Percentiles rank a stretch among this genome's conserved stretches.
phyloP scores from a whole-genome alignment of 176 grass and related monocot genomes.

The Bromus sterilis region DNA sequence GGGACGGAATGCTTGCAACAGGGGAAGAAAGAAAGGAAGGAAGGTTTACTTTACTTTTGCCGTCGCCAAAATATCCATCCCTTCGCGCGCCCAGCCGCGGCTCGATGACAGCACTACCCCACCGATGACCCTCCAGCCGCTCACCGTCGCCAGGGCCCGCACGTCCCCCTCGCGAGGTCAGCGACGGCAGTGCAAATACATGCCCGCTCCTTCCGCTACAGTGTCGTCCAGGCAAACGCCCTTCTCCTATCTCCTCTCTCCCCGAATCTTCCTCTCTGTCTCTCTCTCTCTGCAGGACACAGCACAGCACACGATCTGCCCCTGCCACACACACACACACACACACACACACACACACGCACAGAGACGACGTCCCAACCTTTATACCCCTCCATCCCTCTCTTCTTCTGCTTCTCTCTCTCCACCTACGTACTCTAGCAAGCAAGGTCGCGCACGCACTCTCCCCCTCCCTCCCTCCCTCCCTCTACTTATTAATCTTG shows the following conservation, averaged over 20 bases:
- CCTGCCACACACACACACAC: neutral
- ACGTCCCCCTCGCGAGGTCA: neutral
- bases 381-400: neutral
- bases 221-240: neutral
- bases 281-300: neutral
- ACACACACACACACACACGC: neutral
- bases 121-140: neutral
- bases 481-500: neutral
- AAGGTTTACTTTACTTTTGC: neutral
- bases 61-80: neutral
- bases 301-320: neutral
- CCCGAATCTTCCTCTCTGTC: neutral
- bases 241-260: neutral
- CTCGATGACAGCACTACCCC: neutral
- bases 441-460: slow-evolving; percentile 1
- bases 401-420: neutral
- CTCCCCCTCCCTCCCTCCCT: neutral
- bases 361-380: neutral
- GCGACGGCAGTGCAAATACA: neutral
- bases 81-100: neutral
- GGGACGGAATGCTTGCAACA: neutral
- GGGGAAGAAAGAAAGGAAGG: neutral
- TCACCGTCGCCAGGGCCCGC: neutral
- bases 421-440: neutral
- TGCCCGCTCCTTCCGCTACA: neutral